Evolutionary conservation across 495 filamentous ascomycete species (phyloP), one percentile per base, ranked within the genome.

Genomic region (Trichocladium uniseriatum): DNA sequence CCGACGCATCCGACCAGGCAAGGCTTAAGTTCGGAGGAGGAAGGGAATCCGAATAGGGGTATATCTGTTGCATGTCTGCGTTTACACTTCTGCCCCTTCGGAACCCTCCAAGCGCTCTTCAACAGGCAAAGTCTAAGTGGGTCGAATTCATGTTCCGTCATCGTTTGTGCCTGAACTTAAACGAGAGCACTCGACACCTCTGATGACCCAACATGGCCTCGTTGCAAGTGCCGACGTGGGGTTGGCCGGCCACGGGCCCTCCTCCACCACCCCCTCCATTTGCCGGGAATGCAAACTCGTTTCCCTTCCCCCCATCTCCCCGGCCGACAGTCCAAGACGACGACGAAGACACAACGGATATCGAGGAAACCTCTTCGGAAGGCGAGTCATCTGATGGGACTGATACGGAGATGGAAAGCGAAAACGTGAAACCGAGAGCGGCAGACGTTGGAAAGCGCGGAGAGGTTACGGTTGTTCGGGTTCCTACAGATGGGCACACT

Each of bases 381-480:
- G 43, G 21, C 10, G 52, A 38, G 15, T 48, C 51, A 13, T 38
- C n/a, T n/a, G 42, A 16, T 9, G 46, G 19, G 5, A 49, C 45
- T 15, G 52, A 43, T 8, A 20, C 14, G 13, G 40, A 49, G 24
- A n/a, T n/a, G 14, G 35, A n/a, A 5, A 32, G 8, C 11, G 10
- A 36, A 16, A 29, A 38, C 5, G n/a, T n/a, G 0, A 48, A 36
- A 20, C 37, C 37, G 27, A 34, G 18, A 19, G 29, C 41, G 5
- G 27, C 42, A 7, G 38, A 50, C 18, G 7, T 21, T 6, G 21
- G 40, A 1, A 41, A 22, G 6, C 36, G 42, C 21, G 41, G 27
- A 18, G 39, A 49, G 1, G 9, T n/a, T n/a, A 22, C 16, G 16
- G 2, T 15, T 14, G 4, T 28, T 6, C 29, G 29, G 11, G 8